A percentile compares a stretch with the other conserved stretches of the same genome.
Evolutionary conservation across 2,329 filamentous ascomycete genomes (phyloP).

Genomic region (Paraconiothyrium sp.): DNA sequence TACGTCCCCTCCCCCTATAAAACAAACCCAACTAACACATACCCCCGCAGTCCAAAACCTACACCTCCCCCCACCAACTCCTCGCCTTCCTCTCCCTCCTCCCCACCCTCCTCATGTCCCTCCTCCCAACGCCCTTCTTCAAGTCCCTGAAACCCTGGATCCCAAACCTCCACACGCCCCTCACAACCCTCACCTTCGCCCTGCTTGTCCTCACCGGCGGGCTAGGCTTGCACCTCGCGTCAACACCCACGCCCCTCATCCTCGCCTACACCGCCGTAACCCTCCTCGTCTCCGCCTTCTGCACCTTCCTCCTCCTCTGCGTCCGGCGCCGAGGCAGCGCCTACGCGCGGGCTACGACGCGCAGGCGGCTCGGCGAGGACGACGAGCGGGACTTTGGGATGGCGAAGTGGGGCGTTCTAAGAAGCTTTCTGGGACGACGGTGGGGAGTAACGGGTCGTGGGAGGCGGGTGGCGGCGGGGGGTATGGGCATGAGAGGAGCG

Average conservation of each 20-base stretch:
- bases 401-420: slow-evolving; percentile 23
- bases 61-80: slow-evolving; percentile 58
- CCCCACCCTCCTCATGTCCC: slow-evolving; percentile 36
- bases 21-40: slow-evolving; percentile 22
- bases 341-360: slow-evolving; percentile 29
- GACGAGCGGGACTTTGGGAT: slow-evolving; percentile 37
- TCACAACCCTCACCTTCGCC: slow-evolving; percentile 54
- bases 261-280: slow-evolving; percentile 40
- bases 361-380: slow-evolving; percentile 24
- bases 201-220: slow-evolving; percentile 45
- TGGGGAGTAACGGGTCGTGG: slow-evolving; percentile 10
- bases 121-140: slow-evolving; percentile 38
- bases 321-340: slow-evolving; percentile 40
- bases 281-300: slow-evolving; percentile 35
- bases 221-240: slow-evolving; percentile 43
- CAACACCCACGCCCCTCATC: slow-evolving; percentile 33
- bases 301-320: slow-evolving; percentile 32
- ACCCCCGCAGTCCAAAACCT: slow-evolving; percentile 49
- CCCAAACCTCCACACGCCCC: slow-evolving; percentile 48
- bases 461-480: slow-evolving; percentile 4
- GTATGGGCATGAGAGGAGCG: slow-evolving; percentile 25
- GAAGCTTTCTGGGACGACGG: slow-evolving; percentile 25
- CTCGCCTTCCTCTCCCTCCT: slow-evolving; percentile 53
- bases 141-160: slow-evolving; percentile 31
- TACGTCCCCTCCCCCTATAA: slow-evolving; percentile 32